These are phyloP conservation scores for Aspergillus sp. DNA, from an alignment of 2,329 filamentous ascomycete genomes.

Conservation along the genomic window DNA sequence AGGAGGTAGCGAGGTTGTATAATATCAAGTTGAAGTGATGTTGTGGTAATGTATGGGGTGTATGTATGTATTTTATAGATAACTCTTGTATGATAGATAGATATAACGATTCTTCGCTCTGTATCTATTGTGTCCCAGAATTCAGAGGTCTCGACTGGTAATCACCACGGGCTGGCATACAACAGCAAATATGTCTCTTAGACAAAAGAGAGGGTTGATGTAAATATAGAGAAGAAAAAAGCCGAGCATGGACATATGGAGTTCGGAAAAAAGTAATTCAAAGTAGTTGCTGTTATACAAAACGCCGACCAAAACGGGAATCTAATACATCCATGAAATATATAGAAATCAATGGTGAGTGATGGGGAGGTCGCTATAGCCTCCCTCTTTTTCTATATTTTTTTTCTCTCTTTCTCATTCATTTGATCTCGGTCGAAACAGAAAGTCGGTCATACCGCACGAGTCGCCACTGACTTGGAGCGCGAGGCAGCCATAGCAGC, in stretches of 20 bases:
- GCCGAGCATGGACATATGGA: too few relatives aligned
- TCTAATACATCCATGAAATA: background rate
- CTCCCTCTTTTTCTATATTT: background rate
- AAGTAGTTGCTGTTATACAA: constrained; percentile 5
- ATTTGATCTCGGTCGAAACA: background rate
- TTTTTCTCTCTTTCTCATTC: background rate
- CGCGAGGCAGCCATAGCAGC: background rate
- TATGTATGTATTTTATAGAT: background rate
- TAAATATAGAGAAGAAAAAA: background rate
- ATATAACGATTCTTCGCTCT: background rate
- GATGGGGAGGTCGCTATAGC: too few relatives aligned
- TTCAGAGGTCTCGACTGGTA: too few relatives aligned
- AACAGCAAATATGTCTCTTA: too few relatives aligned
- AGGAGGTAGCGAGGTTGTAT: constrained; percentile 62
- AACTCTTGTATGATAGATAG: too few relatives aligned
- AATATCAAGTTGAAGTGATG: constrained; percentile 45
- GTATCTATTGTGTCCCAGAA: background rate
- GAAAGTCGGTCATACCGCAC: background rate
- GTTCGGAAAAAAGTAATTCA: too few relatives aligned
- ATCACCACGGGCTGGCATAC: too few relatives aligned
- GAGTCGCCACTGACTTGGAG: background rate
- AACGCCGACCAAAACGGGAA: background rate
- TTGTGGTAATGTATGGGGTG: background rate
- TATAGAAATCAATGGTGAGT: background rate
- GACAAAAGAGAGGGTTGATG: too few relatives aligned